Conservation (phyloP, 1,139 yeast species). For the Meyerozyma athensensis region DNA sequence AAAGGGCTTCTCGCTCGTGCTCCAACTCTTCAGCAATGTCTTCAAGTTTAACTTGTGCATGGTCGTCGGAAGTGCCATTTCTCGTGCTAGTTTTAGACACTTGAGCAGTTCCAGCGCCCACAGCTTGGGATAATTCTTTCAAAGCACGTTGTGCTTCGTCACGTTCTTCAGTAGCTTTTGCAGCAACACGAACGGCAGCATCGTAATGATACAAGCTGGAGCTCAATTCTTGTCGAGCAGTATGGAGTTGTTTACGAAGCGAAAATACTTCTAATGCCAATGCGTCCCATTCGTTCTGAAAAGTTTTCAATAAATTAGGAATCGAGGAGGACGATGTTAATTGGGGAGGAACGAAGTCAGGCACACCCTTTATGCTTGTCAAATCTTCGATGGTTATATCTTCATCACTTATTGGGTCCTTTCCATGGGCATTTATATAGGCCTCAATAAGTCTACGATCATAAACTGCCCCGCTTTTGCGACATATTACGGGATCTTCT, state of each 20-base stretch:
- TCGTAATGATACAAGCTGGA: constrained; percentile 79
- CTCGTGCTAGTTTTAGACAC: neutral
- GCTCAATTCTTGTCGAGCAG: constrained; percentile 68
- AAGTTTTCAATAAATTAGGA: constrained; percentile 67
- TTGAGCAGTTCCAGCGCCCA: constrained; percentile 15
- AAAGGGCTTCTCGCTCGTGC: constrained; percentile 34
- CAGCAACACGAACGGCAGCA: constrained; percentile 86
- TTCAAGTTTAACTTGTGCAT: neutral
- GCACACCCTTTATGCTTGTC: constrained; percentile 35
- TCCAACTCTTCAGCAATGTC: constrained; percentile 18
- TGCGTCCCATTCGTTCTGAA: constrained; percentile 91
- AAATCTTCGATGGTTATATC: constrained; percentile 57
- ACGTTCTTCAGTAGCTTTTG: constrained; percentile 64
- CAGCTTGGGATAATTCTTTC: constrained; percentile 37
- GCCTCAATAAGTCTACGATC: constrained; percentile 59
- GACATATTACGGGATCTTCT: constrained; percentile 68
- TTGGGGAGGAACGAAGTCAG: constrained; percentile 35
- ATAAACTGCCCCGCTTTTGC: constrained; percentile 66
- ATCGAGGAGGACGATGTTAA: constrained; percentile 60
- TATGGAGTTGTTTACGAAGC: constrained; percentile 64
- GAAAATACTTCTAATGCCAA: constrained; percentile 76
- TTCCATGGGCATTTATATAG: constrained; percentile 60
- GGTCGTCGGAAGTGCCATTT: neutral
- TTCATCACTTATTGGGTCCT: constrained; percentile 73
- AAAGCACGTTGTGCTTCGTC: constrained; percentile 67